These are phyloP conservation scores for Nitzschia putrida DNA, from an alignment of 108 stramenopile species.

Conservation along the genomic window DNA sequence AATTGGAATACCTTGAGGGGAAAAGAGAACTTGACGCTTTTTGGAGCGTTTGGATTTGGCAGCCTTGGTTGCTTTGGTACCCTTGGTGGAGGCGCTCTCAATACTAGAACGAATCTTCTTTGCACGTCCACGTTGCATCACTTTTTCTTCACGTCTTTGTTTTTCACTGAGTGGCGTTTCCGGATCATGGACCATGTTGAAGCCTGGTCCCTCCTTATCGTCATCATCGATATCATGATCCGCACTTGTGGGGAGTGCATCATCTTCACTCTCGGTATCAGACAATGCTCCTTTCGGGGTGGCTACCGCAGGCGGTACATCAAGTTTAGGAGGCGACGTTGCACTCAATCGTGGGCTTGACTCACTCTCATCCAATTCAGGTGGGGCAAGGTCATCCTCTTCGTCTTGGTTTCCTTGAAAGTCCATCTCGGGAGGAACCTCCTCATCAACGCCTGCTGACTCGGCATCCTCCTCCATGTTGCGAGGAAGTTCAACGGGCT, in stretches of 20 bases:
- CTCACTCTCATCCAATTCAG: constrained; percentile 42
- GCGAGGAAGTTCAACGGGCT: constrained; percentile 3
- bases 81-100: background rate
- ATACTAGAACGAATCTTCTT: constrained; percentile 10
- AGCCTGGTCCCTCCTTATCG: constrained; percentile 35
- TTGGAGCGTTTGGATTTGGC: constrained; percentile 38
- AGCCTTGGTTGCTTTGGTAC: constrained; percentile 1
- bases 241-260: constrained; percentile 16
- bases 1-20: constrained; percentile 52
- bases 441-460: constrained; percentile 7
- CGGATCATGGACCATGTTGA: constrained; percentile 36
- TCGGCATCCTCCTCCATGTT: constrained; percentile 11
- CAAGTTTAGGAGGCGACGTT: background rate
- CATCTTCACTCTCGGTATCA: constrained; percentile 28
- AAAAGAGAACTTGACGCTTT: constrained; percentile 35
- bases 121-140: background rate
- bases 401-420: constrained; percentile 38
- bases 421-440: constrained; percentile 17
- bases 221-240: constrained; percentile 34
- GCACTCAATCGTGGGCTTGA: constrained; percentile 24
- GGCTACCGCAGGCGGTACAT: constrained; percentile 10
- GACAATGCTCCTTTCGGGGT: background rate
- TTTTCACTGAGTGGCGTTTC: constrained; percentile 28
- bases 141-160: constrained; percentile 21
- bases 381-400: constrained; percentile 34